These are phyloP conservation scores for Pouteria glomerata DNA, from an alignment of 148 eudicot genomes.

Conservation along the genomic window DNA sequence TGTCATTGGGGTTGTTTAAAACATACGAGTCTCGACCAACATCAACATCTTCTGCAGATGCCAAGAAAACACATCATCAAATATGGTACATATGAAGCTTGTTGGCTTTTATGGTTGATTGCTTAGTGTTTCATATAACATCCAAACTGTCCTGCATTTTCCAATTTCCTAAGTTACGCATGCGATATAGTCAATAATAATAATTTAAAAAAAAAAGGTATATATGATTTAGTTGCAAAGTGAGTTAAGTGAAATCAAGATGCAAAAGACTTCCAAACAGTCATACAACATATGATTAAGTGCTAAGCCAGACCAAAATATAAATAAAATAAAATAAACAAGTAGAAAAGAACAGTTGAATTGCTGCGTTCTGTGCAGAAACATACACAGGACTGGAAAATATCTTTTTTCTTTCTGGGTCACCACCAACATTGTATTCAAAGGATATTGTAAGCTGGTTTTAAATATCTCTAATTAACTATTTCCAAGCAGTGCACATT, in stretches of 20 bases:
- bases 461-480: neutral
- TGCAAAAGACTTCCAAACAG: constrained; percentile 2
- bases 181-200: too few relatives aligned
- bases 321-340: neutral
- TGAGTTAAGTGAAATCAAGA: neutral
- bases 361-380: neutral
- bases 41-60: constrained; percentile 18
- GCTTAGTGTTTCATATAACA: neutral
- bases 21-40: constrained; percentile 19
- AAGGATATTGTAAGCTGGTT: neutral
- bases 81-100: neutral
- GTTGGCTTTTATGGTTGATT: neutral
- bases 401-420: too few relatives aligned
- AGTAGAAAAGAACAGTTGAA: neutral
- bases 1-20: constrained; percentile 27
- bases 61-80: constrained; percentile 6
- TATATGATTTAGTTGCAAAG: neutral
- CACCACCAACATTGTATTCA: neutral
- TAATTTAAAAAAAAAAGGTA: too few relatives aligned
- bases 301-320: neutral
- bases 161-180: neutral
- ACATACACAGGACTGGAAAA: too few relatives aligned
- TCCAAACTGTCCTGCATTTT: neutral
- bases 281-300: neutral
- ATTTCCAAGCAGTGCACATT: neutral